Base-by-base conservation (phyloP, 164 flowering plant genomes). In the Brasenia schreberi region DNA sequence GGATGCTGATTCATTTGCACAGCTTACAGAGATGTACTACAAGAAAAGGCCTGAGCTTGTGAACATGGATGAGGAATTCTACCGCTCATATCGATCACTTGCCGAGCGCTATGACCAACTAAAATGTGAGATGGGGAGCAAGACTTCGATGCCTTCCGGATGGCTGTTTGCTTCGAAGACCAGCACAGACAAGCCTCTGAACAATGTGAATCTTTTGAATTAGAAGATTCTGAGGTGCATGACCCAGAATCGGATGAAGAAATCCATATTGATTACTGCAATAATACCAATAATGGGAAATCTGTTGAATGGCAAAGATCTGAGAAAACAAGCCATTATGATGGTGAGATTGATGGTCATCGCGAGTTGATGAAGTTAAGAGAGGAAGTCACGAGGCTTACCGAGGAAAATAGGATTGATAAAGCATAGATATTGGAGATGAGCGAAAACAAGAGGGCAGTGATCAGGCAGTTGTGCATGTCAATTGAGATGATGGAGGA, bases 21-120 rank as follows among this genome's bases (percentile, higher is more conserved):
- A 89, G 59, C 85, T 97, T 0, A 96, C 96, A 1, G 96, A 94
- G 77, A 89, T 89, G 96, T 94, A 84, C 74, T 93, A 86, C 85
- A 85, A 79, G 78, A 90, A 85, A 80, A 72, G 98, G 60, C 97
- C 97, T 0, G 87, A 91, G 77, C 80, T 94, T 16, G 74, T 94
- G n/a, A 81, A 66, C 83, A 80, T 89, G 92, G 93, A 91, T 14
- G 93, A 87, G 67, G 96, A 94, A 39, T 85, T 91, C 65, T 94
- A 94, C 70, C 81, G 89, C 6, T 69, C 87, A 3, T 87, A 91
- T 45, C 89, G 95, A 16, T 91, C 88, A 42, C 68, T 94, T 69
- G 97, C 95, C 6, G 97, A 87, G 77, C 81, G 81, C 59, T 82
- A 81, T 64, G 95, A 94, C 74, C 84, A 68, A 60, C 71, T 85